phyloP scores from a whole-genome alignment of 495 filamentous ascomycete genomes.

The Hypoxylon lenormandii region DNA sequence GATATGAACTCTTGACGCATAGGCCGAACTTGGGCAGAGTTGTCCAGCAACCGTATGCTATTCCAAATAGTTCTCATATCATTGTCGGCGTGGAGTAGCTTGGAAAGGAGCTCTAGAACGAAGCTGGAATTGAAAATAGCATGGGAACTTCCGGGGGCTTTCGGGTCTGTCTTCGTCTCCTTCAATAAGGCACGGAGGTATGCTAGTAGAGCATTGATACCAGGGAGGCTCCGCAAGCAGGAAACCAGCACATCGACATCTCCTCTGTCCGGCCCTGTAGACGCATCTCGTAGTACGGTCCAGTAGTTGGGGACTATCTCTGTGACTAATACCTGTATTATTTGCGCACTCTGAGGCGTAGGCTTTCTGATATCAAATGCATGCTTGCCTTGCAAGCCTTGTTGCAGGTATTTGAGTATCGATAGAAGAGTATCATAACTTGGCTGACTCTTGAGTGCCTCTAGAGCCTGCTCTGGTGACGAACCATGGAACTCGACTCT shows the following conservation, averaged over 20 bases:
- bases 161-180: conserved; percentile 54
- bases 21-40: conserved; percentile 31
- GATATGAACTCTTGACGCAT: conserved; percentile 58
- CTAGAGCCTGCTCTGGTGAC: conserved; percentile 70
- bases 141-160: conserved; percentile 49
- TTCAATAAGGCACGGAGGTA: conserved; percentile 68
- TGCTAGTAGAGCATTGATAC: conserved; percentile 74
- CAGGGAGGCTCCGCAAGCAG: conserved; percentile 78
- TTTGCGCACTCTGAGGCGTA: conserved; percentile 72
- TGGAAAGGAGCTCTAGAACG: conserved; percentile 42
- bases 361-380: conserved; percentile 72
- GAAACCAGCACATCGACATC: conserved; percentile 63
- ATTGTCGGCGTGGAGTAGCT: conserved; percentile 66
- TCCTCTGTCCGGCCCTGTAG: conserved; percentile 42
- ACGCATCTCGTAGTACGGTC: conserved; percentile 67
- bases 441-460: conserved; percentile 73
- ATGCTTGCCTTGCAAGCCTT: conserved; percentile 46
- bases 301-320: conserved; percentile 82
- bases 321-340: conserved; percentile 75
- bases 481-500: conserved; percentile 30
- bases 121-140: conserved; percentile 62
- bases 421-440: conserved; percentile 67
- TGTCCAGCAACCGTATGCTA: conserved; percentile 16
- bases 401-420: conserved; percentile 66
- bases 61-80: conserved; percentile 68